phyloP scores from a whole-genome alignment of 257 asterid species.

The Scutellaria baicalensis region DNA sequence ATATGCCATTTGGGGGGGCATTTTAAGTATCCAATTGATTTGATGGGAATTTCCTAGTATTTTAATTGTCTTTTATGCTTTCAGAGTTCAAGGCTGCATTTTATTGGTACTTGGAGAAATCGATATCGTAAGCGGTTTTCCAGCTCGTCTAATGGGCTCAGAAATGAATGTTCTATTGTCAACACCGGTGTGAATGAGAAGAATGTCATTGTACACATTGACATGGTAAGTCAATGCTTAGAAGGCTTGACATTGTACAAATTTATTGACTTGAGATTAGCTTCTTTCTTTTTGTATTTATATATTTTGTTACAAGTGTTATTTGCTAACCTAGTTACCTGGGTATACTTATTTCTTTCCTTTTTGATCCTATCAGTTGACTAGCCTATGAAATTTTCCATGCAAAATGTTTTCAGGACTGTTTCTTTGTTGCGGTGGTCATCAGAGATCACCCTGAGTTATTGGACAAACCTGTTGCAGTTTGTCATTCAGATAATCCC shows the following conservation, averaged over 20 bases:
- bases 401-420: constrained; percentile 52
- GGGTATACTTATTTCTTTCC: background rate
- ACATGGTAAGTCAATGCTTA: constrained; percentile 51
- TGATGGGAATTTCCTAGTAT: background rate
- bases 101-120: constrained; percentile 97
- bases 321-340: background rate
- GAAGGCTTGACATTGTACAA: background rate
- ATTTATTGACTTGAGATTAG: background rate
- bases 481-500: constrained; percentile 88
- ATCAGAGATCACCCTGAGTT: constrained; percentile 65
- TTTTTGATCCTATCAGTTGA: background rate
- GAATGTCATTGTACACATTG: constrained; percentile 63
- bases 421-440: constrained; percentile 91
- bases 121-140: constrained; percentile 83
- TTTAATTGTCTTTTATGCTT: constrained; percentile 16
- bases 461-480: constrained; percentile 80
- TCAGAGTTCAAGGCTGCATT: constrained; percentile 95
- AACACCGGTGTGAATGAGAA: constrained; percentile 32
- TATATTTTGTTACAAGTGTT: background rate
- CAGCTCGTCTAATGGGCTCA: constrained; percentile 33
- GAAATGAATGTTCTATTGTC: constrained; percentile 22
- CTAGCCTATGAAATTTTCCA: background rate
- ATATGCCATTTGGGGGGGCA: background rate
- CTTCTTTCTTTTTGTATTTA: background rate
- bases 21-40: background rate